Conservation (phyloP, 1,284 basidiomycete genomes). For the Malassezia obtusa region DNA sequence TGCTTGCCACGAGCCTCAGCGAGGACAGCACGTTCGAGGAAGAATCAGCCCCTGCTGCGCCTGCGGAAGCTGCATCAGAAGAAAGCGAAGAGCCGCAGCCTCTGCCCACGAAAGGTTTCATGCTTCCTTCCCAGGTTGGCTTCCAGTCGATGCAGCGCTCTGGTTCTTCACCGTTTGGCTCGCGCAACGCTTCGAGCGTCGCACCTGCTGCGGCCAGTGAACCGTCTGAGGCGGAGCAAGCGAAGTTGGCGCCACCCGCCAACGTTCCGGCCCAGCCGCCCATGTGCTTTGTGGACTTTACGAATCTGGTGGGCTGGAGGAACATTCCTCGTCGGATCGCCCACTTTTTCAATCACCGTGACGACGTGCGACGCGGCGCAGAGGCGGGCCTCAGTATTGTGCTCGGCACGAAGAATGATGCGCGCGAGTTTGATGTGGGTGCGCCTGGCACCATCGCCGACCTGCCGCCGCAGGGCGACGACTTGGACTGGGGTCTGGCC, state of each 20-base stretch:
- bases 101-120: slow-evolving; percentile 16
- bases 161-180: background rate
- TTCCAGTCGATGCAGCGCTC: slow-evolving; percentile 3
- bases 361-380: slow-evolving; percentile 65
- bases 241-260: slow-evolving; percentile 1
- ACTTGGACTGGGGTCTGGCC: slow-evolving; percentile 65
- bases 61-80: slow-evolving; percentile 13
- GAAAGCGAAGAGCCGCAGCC: slow-evolving; percentile 27
- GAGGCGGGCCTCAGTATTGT: slow-evolving; percentile 72
- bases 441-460: slow-evolving; percentile 17
- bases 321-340: slow-evolving; percentile 82
- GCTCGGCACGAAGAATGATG: slow-evolving; percentile 50
- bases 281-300: slow-evolving; percentile 75
- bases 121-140: slow-evolving; percentile 15
- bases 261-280: slow-evolving; percentile 68
- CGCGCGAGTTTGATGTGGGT: slow-evolving; percentile 57
- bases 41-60: slow-evolving; percentile 19
- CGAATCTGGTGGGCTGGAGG: slow-evolving; percentile 71
- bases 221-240: background rate
- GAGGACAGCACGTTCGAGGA: slow-evolving; percentile 72
- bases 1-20: slow-evolving; percentile 60
- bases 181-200: background rate
- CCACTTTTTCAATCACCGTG: slow-evolving; percentile 84
- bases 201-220: background rate
- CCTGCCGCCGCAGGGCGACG: slow-evolving; percentile 49